A percentile compares a stretch with the other conserved stretches of the same genome.
Evolutionary conservation across 257 asterid species (phyloP).

Genomic region (Rubia yunnanensis): DNA sequence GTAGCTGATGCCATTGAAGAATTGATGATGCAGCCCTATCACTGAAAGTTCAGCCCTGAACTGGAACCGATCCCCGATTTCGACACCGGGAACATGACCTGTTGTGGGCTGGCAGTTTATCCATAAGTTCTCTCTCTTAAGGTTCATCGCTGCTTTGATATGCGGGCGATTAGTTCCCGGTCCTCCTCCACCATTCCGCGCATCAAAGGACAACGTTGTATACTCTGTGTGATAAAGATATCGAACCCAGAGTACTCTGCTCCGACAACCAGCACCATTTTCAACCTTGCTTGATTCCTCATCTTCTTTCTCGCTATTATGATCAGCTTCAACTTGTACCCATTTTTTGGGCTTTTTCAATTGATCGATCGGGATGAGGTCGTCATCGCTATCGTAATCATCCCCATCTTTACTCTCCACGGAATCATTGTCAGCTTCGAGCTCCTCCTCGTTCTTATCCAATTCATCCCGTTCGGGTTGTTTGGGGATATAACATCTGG

Average conservation of each 20-base stretch:
- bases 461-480: too few species aligned
- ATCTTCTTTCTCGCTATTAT: too few species aligned
- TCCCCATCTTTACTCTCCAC: too few species aligned
- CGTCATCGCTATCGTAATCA: too few species aligned
- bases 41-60: conserved; percentile 73
- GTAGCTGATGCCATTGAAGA: conserved; percentile 65
- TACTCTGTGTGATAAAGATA: background rate
- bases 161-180: background rate
- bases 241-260: background rate
- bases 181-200: conserved; percentile 8
- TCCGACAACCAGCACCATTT: background rate
- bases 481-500: too few species aligned
- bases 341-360: too few species aligned
- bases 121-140: conserved; percentile 11
- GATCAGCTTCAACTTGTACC: too few species aligned
- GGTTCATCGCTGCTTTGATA: conserved; percentile 2
- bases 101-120: background rate
- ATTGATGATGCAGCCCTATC: conserved; percentile 66
- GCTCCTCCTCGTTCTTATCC: too few species aligned
- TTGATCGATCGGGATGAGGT: too few species aligned
- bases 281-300: background rate
- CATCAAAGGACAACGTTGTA: background rate
- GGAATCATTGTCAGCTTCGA: too few species aligned
- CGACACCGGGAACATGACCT: conserved; percentile 44
- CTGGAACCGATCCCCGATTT: conserved; percentile 82